phyloP scores from a whole-genome alignment of 2,329 filamentous ascomycete genomes.

The Aspergillus awamori region DNA sequence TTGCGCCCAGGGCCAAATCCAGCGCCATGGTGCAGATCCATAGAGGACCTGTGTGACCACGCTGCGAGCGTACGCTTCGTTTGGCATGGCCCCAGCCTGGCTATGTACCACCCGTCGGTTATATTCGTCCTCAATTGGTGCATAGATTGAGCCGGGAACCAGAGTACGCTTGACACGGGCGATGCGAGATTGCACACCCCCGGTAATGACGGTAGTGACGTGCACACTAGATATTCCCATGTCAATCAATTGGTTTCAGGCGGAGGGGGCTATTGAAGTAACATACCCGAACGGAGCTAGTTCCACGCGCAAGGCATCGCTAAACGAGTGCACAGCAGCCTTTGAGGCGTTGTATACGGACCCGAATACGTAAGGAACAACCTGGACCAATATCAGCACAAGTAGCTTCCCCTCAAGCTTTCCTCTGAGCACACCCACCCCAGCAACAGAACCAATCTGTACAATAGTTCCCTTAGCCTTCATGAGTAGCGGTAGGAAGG shows the following conservation, averaged over 20 bases:
- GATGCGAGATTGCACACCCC: constrained; percentile 63
- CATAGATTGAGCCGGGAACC: constrained; percentile 53
- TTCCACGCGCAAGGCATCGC: constrained; percentile 61
- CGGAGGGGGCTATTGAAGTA: background rate
- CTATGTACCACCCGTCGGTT: constrained; percentile 55
- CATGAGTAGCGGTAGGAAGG: constrained; percentile 58
- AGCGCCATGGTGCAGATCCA: constrained; percentile 49
- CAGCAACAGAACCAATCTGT: constrained; percentile 50
- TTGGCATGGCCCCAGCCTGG: constrained; percentile 57
- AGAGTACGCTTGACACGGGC: constrained; percentile 55
- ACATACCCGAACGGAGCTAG: constrained; percentile 52
- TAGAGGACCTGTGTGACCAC: constrained; percentile 58
- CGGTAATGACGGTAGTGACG: constrained; percentile 60
- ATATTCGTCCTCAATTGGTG: constrained; percentile 57
- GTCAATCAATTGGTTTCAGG: background rate
- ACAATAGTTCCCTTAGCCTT: constrained; percentile 49
- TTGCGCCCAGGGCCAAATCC: constrained; percentile 53
- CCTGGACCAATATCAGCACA: constrained; percentile 24
- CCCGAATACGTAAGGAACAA: constrained; percentile 49
- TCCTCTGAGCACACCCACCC: constrained; percentile 26
- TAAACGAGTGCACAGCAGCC: constrained; percentile 61
- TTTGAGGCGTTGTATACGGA: constrained; percentile 62
- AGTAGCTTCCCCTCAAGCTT: background rate
- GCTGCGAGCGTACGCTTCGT: constrained; percentile 56
- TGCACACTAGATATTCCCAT: constrained; percentile 43